These are phyloP conservation scores for Colletotrichum sp. DNA, from an alignment of 2,329 filamentous ascomycete species.

Conservation along the genomic window DNA sequence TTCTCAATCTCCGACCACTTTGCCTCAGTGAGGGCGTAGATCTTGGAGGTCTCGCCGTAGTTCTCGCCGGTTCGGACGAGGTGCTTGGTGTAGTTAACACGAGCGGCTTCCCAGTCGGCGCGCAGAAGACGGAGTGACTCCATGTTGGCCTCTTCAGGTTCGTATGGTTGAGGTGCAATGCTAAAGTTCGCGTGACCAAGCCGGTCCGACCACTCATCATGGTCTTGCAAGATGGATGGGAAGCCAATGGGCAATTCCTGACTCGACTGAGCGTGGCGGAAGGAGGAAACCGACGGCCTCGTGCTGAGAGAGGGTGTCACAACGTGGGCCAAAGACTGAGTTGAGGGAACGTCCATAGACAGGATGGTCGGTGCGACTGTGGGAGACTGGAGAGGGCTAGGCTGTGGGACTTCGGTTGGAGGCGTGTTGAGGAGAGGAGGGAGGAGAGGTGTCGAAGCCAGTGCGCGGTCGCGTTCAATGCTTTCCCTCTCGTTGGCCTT, in stretches of 20 bases:
- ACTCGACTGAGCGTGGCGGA: slow-evolving; percentile 47
- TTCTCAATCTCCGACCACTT: slow-evolving; percentile 87
- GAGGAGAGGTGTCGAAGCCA: slow-evolving; percentile 83
- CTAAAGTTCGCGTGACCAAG: slow-evolving; percentile 95
- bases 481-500: slow-evolving; percentile 54
- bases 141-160: slow-evolving; percentile 66
- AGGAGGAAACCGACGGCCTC: slow-evolving; percentile 67
- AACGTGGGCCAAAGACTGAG: slow-evolving; percentile 51
- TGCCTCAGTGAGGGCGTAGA: slow-evolving; percentile 81
- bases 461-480: slow-evolving; percentile 61
- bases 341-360: slow-evolving; percentile 42
- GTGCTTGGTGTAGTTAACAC: slow-evolving; percentile 88
- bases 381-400: slow-evolving; percentile 88
- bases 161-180: slow-evolving; percentile 82
- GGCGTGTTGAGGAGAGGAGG: slow-evolving; percentile 77
- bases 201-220: slow-evolving; percentile 83
- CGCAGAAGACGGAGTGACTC: slow-evolving; percentile 67
- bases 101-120: slow-evolving; percentile 81
- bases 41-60: slow-evolving; percentile 88
- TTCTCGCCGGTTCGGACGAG: slow-evolving; percentile 88
- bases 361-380: slow-evolving; percentile 68
- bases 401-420: slow-evolving; percentile 60
- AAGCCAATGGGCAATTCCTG: slow-evolving; percentile 58
- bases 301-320: slow-evolving; percentile 69
- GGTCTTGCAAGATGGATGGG: slow-evolving; percentile 69